These are phyloP conservation scores for Acacia crassicarpa DNA, from an alignment of 306 rosid species.

Conservation along the genomic window DNA sequence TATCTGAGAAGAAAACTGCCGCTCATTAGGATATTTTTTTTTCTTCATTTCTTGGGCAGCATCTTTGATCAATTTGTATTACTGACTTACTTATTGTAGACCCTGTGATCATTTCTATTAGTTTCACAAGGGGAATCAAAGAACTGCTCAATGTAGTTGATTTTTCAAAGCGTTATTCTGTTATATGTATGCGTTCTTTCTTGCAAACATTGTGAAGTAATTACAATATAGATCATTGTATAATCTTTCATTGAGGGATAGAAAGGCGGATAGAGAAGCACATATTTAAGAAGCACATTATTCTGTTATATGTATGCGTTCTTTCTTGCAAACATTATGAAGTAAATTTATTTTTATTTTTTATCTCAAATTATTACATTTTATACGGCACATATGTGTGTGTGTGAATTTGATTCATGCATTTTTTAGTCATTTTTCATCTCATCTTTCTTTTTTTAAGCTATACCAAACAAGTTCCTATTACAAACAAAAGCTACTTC, in stretches of 20 bases:
- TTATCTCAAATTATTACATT: too few relatives aligned
- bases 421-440: too few relatives aligned
- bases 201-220: background rate
- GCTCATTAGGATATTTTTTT: background rate
- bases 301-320: too few relatives aligned
- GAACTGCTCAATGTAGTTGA: background rate
- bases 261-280: background rate
- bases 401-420: too few relatives aligned
- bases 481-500: too few relatives aligned
- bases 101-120: background rate
- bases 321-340: too few relatives aligned
- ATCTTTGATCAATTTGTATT: background rate
- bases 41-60: background rate
- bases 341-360: too few relatives aligned
- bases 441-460: too few relatives aligned
- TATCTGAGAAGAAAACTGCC: background rate
- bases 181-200: background rate
- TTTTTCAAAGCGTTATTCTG: background rate
- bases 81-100: background rate
- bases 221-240: background rate
- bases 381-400: too few relatives aligned
- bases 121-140: background rate
- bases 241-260: background rate
- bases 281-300: background rate
- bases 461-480: too few relatives aligned